These are phyloP conservation scores for Adiantum capillusveneris DNA, from an alignment of 75 land plant genomes.

Conservation along the genomic window DNA sequence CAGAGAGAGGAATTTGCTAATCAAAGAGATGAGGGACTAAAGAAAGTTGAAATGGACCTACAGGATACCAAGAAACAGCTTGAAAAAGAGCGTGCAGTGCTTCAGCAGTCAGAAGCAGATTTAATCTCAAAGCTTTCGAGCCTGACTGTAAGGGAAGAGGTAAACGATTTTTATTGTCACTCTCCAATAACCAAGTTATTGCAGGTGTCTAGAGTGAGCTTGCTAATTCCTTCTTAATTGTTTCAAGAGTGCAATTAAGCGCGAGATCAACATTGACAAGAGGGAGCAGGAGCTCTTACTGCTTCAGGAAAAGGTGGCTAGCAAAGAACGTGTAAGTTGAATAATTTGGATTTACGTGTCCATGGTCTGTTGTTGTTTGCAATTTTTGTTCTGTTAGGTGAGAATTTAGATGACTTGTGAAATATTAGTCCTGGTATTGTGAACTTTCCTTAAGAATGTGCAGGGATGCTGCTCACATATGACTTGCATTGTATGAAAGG, in stretches of 20 bases:
- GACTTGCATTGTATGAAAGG: too few species aligned
- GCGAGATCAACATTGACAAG: constrained; percentile 41
- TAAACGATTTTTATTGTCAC: constrained; percentile 5
- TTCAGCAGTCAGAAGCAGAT: constrained; percentile 46
- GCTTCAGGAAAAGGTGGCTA: constrained; percentile 59
- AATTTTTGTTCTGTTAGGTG: too few species aligned
- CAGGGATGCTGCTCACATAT: too few species aligned
- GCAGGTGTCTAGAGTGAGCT: not conserved
- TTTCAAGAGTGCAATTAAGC: constrained; percentile 43
- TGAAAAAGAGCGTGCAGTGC: constrained; percentile 35
- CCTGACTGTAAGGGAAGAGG: constrained; percentile 72
- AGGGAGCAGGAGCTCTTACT: constrained; percentile 69
- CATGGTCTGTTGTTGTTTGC: too few species aligned
- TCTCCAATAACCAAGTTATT: not conserved
- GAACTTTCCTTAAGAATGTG: too few species aligned
- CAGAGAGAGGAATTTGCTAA: constrained; percentile 58
- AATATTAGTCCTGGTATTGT: too few species aligned
- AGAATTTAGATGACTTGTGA: too few species aligned
- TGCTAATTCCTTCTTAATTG: not conserved
- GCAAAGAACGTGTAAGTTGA: constrained; percentile 62
- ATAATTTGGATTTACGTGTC: too few species aligned
- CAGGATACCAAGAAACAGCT: constrained; percentile 32
- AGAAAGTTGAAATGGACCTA: constrained; percentile 43
- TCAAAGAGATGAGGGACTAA: constrained; percentile 37
- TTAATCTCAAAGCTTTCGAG: constrained; percentile 26